A percentile compares a stretch with the other conserved stretches of the same genome.
phyloP scores from a whole-genome alignment of 306 rosid species.

The Acacia confusa region DNA sequence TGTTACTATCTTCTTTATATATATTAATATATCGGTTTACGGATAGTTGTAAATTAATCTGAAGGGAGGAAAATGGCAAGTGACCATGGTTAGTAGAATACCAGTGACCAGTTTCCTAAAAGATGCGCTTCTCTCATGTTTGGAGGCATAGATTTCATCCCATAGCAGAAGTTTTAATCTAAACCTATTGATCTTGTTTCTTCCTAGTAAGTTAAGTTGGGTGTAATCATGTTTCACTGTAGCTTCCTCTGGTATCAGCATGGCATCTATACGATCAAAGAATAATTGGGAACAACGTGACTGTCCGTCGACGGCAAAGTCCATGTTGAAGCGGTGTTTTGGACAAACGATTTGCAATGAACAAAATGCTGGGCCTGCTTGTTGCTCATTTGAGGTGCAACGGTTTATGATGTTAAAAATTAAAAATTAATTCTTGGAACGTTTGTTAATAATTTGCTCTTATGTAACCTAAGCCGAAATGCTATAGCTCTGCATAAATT shows the following conservation, averaged over 20 bases:
- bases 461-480: not conserved
- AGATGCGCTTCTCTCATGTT: not conserved
- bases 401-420: not conserved
- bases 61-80: not conserved
- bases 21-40: not conserved
- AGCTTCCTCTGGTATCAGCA: not conserved
- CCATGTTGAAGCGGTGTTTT: slow-evolving; percentile 1
- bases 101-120: not conserved
- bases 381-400: not conserved
- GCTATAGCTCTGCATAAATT: not conserved
- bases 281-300: not conserved
- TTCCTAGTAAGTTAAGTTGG: not conserved
- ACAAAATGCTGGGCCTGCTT: slow-evolving; percentile 10
- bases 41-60: not conserved
- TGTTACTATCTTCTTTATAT: not conserved
- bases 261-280: slow-evolving; percentile 1
- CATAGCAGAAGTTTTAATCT: not conserved
- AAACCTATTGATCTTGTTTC: not conserved
- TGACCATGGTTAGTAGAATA: not conserved
- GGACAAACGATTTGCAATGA: slow-evolving; percentile 5
- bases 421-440: not conserved
- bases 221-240: not conserved
- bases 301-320: not conserved
- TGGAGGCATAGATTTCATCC: not conserved
- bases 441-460: not conserved